A percentile compares a stretch with the other conserved stretches of the same genome.
Conservation (phyloP, 768 basidiomycete species). For the Amanita pseudoporphyria region DNA sequence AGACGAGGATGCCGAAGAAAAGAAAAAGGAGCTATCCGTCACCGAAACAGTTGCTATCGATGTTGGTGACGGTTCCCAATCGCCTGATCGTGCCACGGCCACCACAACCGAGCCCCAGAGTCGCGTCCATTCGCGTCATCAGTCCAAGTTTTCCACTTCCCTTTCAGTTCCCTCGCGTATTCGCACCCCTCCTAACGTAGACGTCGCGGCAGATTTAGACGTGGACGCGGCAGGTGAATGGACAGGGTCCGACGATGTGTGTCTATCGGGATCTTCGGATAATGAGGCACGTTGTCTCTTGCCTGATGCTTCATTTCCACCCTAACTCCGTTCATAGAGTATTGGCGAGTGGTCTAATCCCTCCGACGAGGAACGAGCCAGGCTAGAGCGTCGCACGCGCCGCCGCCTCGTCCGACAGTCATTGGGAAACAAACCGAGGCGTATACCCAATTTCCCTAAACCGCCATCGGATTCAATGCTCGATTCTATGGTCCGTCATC, state of each 20-base stretch:
- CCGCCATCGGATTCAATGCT: conserved; percentile 50
- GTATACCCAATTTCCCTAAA: conserved; percentile 71
- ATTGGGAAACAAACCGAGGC: conserved; percentile 54
- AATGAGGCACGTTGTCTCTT: conserved; percentile 48
- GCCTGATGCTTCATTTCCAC: conserved; percentile 8
- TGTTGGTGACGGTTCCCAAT: conserved; percentile 18
- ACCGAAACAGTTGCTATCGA: conserved; percentile 13
- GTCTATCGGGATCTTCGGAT: conserved; percentile 41
- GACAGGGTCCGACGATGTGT: conserved; percentile 76
- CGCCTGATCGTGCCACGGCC: conserved; percentile 10
- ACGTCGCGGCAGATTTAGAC: conserved; percentile 19
- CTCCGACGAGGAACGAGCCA: conserved; percentile 80
- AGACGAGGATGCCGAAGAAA: conserved; percentile 45
- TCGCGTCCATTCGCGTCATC: conserved; percentile 56
- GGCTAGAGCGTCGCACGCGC: conserved; percentile 57
- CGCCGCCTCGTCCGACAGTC: conserved; percentile 35
- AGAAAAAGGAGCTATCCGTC: conserved; percentile 25
- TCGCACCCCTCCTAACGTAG: conserved; percentile 28
- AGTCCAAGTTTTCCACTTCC: conserved; percentile 57
- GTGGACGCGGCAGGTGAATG: conserved; percentile 56
- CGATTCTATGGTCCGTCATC: conserved; percentile 12
- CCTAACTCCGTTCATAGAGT: conserved; percentile 35
- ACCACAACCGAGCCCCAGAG: conserved; percentile 40
- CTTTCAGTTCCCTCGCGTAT: conserved; percentile 58
- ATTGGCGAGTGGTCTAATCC: conserved; percentile 89